Conservation (phyloP, 2,329 filamentous ascomycete species). For the Fusarium udum region DNA sequence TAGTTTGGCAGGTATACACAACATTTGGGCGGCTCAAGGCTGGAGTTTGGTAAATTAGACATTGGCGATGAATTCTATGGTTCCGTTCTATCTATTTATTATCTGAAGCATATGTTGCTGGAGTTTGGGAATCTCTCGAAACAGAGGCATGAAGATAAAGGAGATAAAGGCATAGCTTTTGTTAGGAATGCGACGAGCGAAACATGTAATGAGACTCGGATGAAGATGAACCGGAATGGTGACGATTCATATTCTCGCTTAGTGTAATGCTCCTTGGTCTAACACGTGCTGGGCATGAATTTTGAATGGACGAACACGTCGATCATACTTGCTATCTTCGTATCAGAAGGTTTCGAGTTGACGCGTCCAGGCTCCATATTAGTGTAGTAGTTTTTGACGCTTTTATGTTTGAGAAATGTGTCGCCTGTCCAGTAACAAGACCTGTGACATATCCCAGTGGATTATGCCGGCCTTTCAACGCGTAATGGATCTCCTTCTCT, state of each 20-base stretch:
- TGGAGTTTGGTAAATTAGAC: conserved; percentile 25
- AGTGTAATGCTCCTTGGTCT: not conserved
- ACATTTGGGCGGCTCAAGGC: conserved; percentile 5
- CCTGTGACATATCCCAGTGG: conserved; percentile 3
- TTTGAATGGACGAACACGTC: conserved; percentile 9
- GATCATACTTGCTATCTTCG: conserved; percentile 24
- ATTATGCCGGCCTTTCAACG: conserved; percentile 4
- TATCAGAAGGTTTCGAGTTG: conserved; percentile 31
- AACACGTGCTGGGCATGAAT: conserved; percentile 10
- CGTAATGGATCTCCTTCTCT: conserved; percentile 14
- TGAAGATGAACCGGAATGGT: conserved; percentile 19
- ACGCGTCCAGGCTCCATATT: conserved; percentile 31
- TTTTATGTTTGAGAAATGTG: conserved; percentile 31
- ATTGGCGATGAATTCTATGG: conserved; percentile 22
- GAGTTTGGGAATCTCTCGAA: conserved; percentile 8
- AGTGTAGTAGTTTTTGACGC: not conserved
- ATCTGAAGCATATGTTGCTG: not conserved
- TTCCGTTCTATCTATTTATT: conserved; percentile 3
- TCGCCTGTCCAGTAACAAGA: conserved; percentile 18
- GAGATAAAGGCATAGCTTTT: not conserved
- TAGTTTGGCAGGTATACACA: conserved; percentile 4
- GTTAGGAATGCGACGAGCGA: conserved; percentile 10
- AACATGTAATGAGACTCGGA: conserved; percentile 33
- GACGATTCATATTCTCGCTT: conserved; percentile 11
- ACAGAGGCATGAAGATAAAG: conserved; percentile 2